Evolutionary conservation across 2,329 filamentous ascomycete species (phyloP).

Genomic region (Karstenula rhodostoma): DNA sequence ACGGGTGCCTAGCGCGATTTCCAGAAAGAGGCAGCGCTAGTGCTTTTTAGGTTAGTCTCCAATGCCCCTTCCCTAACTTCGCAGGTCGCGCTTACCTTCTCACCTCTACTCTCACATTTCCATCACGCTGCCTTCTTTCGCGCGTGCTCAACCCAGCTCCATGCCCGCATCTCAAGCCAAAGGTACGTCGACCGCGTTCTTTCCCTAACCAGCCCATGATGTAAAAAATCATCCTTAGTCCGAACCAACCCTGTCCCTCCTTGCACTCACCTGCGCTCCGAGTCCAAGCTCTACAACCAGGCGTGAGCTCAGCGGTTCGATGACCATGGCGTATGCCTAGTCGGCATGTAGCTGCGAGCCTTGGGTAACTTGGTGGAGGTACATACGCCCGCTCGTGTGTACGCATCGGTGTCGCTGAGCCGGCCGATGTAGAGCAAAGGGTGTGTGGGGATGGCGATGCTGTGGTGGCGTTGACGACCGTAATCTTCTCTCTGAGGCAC

Average conservation of each 20-base stretch:
- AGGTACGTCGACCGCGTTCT: background rate
- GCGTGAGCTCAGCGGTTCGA: constrained; percentile 13
- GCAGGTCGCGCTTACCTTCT: too few species aligned
- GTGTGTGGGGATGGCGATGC: background rate
- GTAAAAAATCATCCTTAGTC: constrained; percentile 10
- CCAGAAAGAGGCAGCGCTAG: too few species aligned
- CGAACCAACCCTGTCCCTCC: constrained; percentile 7
- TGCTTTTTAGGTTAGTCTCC: too few species aligned
- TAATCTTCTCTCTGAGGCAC: constrained; percentile 15
- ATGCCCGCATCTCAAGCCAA: too few species aligned
- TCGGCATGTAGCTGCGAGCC: constrained; percentile 12
- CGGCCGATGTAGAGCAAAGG: constrained; percentile 6
- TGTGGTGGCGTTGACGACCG: constrained; percentile 5
- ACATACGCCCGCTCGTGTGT: constrained; percentile 4
- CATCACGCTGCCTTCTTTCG: too few species aligned
- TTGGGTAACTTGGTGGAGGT: constrained; percentile 13
- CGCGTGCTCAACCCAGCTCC: too few species aligned
- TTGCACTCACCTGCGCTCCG: constrained; percentile 8
- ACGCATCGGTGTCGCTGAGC: constrained; percentile 7
- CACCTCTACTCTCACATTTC: too few species aligned
- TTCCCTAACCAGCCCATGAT: background rate
- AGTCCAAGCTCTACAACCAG: constrained; percentile 12
- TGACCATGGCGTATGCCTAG: constrained; percentile 13
- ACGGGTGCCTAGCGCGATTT: too few species aligned
- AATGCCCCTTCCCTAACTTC: too few species aligned